These are phyloP conservation scores for Oryza glaberrima DNA, from an alignment of 176 grass and related monocot genomes.

Conservation along the genomic window DNA sequence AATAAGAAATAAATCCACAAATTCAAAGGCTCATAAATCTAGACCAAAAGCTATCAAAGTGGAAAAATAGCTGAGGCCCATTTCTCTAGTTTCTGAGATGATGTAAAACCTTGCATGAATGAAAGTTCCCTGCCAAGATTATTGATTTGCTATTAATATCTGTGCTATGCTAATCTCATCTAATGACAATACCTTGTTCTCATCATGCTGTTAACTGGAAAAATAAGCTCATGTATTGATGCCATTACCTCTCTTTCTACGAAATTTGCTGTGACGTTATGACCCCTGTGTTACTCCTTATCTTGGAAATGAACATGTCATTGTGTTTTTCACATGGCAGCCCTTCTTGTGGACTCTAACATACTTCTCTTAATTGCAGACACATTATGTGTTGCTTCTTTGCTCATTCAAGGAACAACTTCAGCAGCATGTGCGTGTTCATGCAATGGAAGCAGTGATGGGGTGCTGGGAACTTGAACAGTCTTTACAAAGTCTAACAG, in stretches of 20 bases:
- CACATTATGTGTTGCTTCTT: slow-evolving; percentile 90
- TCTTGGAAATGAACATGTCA: neutral
- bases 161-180: neutral
- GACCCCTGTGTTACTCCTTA: neutral
- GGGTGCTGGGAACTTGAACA: slow-evolving; percentile 99
- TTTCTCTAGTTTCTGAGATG: neutral
- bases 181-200: neutral
- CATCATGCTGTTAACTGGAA: neutral
- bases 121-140: neutral
- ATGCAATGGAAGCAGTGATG: slow-evolving; percentile 99
- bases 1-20: neutral
- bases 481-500: slow-evolving; percentile 94
- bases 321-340: neutral
- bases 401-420: slow-evolving; percentile 99
- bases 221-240: slow-evolving; percentile 3
- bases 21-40: neutral
- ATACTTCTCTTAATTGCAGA: slow-evolving; percentile 48
- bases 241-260: neutral
- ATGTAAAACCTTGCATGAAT: neutral
- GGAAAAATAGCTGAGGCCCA: neutral
- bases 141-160: neutral
- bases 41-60: neutral
- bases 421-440: slow-evolving; percentile 97
- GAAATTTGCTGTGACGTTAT: neutral
- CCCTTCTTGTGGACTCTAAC: slow-evolving; percentile 28